Percentiles rank a stretch among this genome's conserved stretches.
Conservation (phyloP, 2,329 filamentous ascomycete species). For the Chrysoporthe cubensis region DNA sequence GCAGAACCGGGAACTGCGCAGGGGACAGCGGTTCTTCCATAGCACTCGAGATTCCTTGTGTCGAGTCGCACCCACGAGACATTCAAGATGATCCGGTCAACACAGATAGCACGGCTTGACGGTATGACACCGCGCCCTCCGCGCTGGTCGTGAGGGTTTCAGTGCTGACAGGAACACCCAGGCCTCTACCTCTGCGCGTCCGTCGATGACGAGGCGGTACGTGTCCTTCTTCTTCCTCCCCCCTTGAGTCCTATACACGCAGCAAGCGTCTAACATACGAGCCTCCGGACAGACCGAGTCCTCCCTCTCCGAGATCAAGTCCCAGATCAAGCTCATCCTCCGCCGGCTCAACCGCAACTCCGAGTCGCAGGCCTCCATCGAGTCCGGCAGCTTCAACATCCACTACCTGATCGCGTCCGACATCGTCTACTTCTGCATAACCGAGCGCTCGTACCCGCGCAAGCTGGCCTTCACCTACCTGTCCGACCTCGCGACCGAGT, state of each 20-base stretch:
- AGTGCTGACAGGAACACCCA: slow-evolving; percentile 42
- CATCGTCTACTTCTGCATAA: slow-evolving; percentile 91
- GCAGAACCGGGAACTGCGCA: background rate
- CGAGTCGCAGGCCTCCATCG: slow-evolving; percentile 89
- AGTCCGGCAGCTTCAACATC: slow-evolving; percentile 78
- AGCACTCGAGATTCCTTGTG: background rate
- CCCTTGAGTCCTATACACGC: slow-evolving; percentile 11
- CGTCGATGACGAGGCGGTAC: slow-evolving; percentile 83
- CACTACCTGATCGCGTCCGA: slow-evolving; percentile 85
- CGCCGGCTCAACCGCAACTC: slow-evolving; percentile 87
- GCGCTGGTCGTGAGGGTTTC: background rate
- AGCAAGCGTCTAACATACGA: slow-evolving; percentile 11
- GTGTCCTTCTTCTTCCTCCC: slow-evolving; percentile 28
- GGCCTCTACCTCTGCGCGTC: slow-evolving; percentile 94
- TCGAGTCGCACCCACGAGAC: background rate
- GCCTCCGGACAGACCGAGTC: slow-evolving; percentile 59
- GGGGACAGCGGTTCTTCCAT: slow-evolving; percentile 1
- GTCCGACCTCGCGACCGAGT: slow-evolving; percentile 87
- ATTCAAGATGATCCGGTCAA: slow-evolving; percentile 79
- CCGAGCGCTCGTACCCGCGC: slow-evolving; percentile 90
- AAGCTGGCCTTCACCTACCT: slow-evolving; percentile 99
- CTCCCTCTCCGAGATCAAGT: slow-evolving; percentile 84
- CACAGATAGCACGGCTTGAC: slow-evolving; percentile 91
- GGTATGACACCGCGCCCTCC: slow-evolving; percentile 54
- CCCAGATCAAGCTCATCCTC: slow-evolving; percentile 87